Evolutionary conservation across 2,329 filamentous ascomycete genomes (phyloP), one percentile per base, ranked within the genome.

Genomic region (Sclerotiophoma versabilis): DNA sequence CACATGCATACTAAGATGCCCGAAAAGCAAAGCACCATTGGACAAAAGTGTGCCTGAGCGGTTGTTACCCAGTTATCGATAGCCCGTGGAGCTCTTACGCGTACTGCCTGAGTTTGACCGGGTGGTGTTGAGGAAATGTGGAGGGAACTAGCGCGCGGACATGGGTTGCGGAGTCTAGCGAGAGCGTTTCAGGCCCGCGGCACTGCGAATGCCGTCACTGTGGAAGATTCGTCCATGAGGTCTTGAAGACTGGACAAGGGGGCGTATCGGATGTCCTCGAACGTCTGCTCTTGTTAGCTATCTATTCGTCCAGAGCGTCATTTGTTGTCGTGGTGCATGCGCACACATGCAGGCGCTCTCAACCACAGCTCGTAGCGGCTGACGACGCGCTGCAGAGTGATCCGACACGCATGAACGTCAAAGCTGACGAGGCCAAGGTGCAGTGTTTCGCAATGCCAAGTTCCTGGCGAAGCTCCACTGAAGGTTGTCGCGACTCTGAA

Each of bases 41-140:
- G 68, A 48, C 32, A 19, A 22, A 41, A 26, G 14, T 15, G 26
- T 36, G 49, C 46, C 39, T 59, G 56, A 53, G 26, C 55, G 27
- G 43, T 59, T 48, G 42, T 30, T 54, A 52, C 48, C 44, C 56
- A 59, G 37, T 51, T 60, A 56, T 62, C 60, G 56, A 65, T 56
- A 55, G 54, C 48, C 51, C 46, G 51, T 59, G 59, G 57, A 58
- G 54, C 64, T 70, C 62, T 69, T 67, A 73, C 71, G 69, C 69
- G 69, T 69, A 68, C 60, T 64, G 63, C 65, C 49, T 63, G 61
- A 66, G 62, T 32, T 46, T 53, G 44, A 49, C 26, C 51, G 33
- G 51, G 54, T 56, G 61, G 53, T 59, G 66, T 62, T 61, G 62
- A 66, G 53, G 60, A 68, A 63, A 49, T 64, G 68, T 72, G 69